These are phyloP conservation scores for Amanita thiersii DNA, from an alignment of 768 basidiomycete species.

Conservation along the genomic window DNA sequence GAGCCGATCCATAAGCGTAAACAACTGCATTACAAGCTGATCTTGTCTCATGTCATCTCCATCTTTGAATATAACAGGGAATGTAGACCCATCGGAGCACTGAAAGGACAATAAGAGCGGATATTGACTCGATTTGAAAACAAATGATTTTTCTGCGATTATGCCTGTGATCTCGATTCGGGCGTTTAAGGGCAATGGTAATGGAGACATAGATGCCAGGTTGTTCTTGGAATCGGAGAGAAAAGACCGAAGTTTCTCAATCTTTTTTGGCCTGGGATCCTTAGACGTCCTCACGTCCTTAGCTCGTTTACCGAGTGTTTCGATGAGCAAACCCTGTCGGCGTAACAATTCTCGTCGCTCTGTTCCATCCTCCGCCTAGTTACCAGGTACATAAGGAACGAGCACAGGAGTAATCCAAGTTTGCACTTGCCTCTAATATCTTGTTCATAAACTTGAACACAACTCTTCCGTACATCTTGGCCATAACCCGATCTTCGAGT, in stretches of 20 bases:
- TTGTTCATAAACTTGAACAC: constrained; percentile 87
- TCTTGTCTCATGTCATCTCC: constrained; percentile 99
- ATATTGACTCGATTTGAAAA: constrained; percentile 96
- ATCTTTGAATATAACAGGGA: constrained; percentile 96
- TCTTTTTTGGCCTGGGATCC: constrained; percentile 93
- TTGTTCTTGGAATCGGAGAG: constrained; percentile 82
- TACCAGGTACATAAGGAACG: not conserved
- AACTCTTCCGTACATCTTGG: constrained; percentile 90
- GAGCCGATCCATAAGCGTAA: constrained; percentile 94
- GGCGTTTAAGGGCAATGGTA: constrained; percentile 92
- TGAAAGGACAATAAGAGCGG: constrained; percentile 90
- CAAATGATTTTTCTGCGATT: constrained; percentile 83
- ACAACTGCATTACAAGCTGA: constrained; percentile 96
- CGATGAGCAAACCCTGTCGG: constrained; percentile 87
- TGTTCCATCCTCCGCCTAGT: constrained; percentile 62
- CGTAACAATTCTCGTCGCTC: constrained; percentile 83
- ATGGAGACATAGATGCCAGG: constrained; percentile 66
- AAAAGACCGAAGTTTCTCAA: constrained; percentile 85
- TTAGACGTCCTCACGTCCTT: constrained; percentile 84
- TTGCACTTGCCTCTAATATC: constrained; percentile 63
- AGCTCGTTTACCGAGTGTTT: constrained; percentile 78
- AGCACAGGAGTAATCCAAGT: not conserved
- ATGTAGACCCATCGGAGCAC: constrained; percentile 76
- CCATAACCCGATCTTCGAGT: constrained; percentile 74
- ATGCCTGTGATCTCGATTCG: constrained; percentile 78